Percentiles rank a stretch among this genome's conserved stretches.
phyloP scores from a whole-genome alignment of 2,329 filamentous ascomycete genomes.

The Trichoderma sp. region DNA sequence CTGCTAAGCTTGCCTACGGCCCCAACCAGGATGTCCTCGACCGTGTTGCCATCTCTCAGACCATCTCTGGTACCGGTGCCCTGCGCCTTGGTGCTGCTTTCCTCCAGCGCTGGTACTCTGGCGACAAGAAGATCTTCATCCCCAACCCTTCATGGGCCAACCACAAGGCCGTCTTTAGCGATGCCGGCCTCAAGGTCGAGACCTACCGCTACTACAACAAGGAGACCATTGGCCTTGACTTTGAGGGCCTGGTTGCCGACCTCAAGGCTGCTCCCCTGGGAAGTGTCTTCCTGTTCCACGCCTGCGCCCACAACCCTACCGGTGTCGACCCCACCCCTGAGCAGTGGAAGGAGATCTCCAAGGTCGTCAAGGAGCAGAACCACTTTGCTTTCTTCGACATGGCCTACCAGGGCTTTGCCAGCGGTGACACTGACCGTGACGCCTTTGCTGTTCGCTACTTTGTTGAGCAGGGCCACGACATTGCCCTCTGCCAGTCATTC shows the following conservation, averaged over 20 bases:
- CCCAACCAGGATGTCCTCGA: slow-evolving; percentile 72
- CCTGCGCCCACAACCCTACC: slow-evolving; percentile 97
- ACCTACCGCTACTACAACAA: slow-evolving; percentile 99
- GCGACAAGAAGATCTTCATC: slow-evolving; percentile 94
- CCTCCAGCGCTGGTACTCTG: slow-evolving; percentile 86
- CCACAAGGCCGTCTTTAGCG: slow-evolving; percentile 94
- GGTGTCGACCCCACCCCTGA: slow-evolving; percentile 89
- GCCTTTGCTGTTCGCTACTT: slow-evolving; percentile 94
- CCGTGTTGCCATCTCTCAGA: slow-evolving; percentile 90
- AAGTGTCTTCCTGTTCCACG: slow-evolving; percentile 91
- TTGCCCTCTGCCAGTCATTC: slow-evolving; percentile 89
- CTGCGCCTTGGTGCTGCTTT: slow-evolving; percentile 94
- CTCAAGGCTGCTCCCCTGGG: slow-evolving; percentile 84
- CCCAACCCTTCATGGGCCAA: slow-evolving; percentile 78
- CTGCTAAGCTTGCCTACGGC: slow-evolving; percentile 89
- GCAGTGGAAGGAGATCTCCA: slow-evolving; percentile 91
- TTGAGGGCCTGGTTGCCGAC: slow-evolving; percentile 87
- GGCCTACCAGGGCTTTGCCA: slow-evolving; percentile 98
- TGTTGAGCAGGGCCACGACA: slow-evolving; percentile 85
- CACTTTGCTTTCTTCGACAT: slow-evolving; percentile 99
- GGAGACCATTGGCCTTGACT: slow-evolving; percentile 96
- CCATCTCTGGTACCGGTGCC: slow-evolving; percentile 96
- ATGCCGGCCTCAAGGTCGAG: slow-evolving; percentile 86
- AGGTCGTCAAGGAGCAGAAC: slow-evolving; percentile 78
- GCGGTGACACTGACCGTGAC: slow-evolving; percentile 86